phyloP scores from a whole-genome alignment of 1,139 yeast genomes.

The Zygosaccharomyces pseudobailii region DNA sequence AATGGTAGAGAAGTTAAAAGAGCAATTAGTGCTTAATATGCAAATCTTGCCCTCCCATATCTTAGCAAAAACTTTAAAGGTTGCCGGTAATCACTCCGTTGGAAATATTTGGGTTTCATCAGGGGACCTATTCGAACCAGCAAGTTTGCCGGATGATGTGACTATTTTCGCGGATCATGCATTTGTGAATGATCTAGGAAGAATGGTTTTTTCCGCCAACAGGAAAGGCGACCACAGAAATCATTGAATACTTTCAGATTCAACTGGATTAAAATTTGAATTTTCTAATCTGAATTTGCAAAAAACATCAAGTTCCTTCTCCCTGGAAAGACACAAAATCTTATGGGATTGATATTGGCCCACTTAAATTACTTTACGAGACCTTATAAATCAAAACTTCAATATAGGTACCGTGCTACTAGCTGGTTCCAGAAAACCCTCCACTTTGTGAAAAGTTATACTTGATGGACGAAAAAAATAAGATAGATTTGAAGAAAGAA shows the following conservation, averaged over 20 bases:
- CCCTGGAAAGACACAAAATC: constrained; percentile 4
- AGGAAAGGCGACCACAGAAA: constrained; percentile 2
- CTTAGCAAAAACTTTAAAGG: constrained; percentile 23
- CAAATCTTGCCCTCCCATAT: constrained; percentile 18
- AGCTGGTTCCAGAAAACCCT: too few relatives aligned
- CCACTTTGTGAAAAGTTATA: background rate
- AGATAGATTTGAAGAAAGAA: background rate
- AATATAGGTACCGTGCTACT: too few relatives aligned
- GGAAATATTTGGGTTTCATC: constrained; percentile 27
- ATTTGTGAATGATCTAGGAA: constrained; percentile 19
- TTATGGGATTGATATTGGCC: constrained; percentile 18
- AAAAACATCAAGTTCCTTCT: constrained; percentile 5
- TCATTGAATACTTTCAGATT: constrained; percentile 25
- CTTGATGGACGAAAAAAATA: background rate
- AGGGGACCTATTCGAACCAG: constrained; percentile 19
- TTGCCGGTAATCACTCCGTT: constrained; percentile 22
- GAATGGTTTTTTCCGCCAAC: constrained; percentile 19
- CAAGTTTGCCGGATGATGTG: constrained; percentile 23
- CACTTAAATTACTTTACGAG: constrained; percentile 10
- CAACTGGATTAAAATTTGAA: constrained; percentile 27
- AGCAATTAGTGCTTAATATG: constrained; percentile 11
- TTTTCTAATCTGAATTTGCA: constrained; percentile 10
- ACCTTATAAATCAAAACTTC: too few relatives aligned
- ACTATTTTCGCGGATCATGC: constrained; percentile 8
- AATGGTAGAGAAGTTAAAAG: constrained; percentile 16